phyloP scores from a whole-genome alignment of 2,329 filamentous ascomycete genomes.

The Aspergillus eucalypticola region DNA sequence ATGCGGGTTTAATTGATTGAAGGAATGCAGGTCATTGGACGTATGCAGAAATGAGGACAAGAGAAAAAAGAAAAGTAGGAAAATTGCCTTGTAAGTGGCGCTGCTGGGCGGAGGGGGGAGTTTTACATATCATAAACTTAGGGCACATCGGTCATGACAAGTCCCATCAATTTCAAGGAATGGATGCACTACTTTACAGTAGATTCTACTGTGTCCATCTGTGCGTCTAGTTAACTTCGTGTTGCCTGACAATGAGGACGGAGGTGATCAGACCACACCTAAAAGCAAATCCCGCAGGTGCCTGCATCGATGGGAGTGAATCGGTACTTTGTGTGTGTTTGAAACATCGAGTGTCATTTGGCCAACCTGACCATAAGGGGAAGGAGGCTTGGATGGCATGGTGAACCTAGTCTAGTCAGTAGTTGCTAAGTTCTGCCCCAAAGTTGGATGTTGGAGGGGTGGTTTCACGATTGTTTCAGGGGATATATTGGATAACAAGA shows the following conservation, averaged over 20 bases:
- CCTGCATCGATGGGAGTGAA: not conserved
- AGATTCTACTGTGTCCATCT: no score
- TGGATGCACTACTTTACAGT: no score
- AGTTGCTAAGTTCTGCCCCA: not conserved
- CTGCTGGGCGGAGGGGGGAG: not conserved
- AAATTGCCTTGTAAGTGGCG: not conserved
- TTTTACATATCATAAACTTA: not conserved
- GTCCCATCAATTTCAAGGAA: not conserved
- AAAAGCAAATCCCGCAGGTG: conserved; percentile 2
- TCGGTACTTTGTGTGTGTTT: not conserved
- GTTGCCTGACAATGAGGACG: not conserved
- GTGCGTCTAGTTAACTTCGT: no score
- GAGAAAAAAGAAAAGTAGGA: not conserved
- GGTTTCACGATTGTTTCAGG: conserved; percentile 9
- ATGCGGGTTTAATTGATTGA: not conserved
- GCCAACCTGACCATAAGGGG: not conserved
- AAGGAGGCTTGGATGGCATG: not conserved
- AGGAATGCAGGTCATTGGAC: not conserved
- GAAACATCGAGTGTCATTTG: not conserved
- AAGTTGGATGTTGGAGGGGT: not conserved
- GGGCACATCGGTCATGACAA: not conserved
- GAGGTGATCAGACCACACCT: not conserved
- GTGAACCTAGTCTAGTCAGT: not conserved
- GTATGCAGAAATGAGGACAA: not conserved
- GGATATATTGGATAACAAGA: not conserved